Evolutionary conservation across 345 rosid genomes (phyloP).

Genomic region (Psidium guajava): DNA sequence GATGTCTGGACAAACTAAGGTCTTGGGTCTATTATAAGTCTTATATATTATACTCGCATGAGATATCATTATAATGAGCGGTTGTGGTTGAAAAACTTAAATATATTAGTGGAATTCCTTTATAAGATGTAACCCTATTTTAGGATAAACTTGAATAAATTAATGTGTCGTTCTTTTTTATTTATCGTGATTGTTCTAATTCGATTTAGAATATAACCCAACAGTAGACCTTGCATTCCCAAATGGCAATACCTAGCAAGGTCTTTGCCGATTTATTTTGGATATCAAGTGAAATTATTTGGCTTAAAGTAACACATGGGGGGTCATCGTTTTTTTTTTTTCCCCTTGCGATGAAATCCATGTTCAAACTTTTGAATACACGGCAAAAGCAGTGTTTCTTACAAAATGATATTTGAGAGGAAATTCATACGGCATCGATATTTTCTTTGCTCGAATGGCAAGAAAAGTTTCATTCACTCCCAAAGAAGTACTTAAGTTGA

Average conservation of each 20-base stretch:
- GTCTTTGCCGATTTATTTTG: background rate
- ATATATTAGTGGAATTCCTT: too few species aligned
- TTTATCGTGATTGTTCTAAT: too few species aligned
- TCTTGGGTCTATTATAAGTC: too few species aligned
- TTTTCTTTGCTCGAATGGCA: background rate
- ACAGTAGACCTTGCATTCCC: background rate
- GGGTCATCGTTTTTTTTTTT: accelerated
- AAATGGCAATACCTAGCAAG: background rate
- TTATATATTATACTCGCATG: too few species aligned
- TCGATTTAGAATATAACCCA: too few species aligned
- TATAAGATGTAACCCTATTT: too few species aligned
- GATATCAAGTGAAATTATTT: background rate
- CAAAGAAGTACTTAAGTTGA: background rate
- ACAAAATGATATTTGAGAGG: background rate
- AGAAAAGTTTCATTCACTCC: background rate
- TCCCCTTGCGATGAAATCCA: accelerated
- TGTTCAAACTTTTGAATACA: background rate
- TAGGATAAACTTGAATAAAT: too few species aligned
- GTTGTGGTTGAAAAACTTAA: too few species aligned
- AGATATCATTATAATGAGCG: too few species aligned
- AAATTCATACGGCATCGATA: background rate
- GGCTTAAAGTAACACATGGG: background rate
- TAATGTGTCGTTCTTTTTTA: too few species aligned
- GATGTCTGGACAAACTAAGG: too few species aligned
- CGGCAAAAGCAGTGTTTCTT: background rate